Conservation (phyloP, 352 stramenopile genomes). For the Phytophthora fragariae region DNA sequence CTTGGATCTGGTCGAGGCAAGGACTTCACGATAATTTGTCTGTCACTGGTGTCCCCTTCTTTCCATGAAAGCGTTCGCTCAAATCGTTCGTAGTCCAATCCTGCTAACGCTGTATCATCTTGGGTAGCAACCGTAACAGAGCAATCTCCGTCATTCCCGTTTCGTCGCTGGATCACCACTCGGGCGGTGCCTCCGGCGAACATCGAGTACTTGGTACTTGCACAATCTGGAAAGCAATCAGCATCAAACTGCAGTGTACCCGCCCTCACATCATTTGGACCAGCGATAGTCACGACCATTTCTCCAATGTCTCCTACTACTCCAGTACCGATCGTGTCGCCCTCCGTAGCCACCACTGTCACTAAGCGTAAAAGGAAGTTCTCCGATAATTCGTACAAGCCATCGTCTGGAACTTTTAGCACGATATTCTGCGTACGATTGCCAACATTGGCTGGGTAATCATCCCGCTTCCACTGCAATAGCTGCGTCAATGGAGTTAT, state of each 20-base stretch:
- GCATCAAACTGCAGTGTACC: conserved; percentile 71
- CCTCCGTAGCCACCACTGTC: conserved; percentile 30
- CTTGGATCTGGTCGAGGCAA: conserved; percentile 45
- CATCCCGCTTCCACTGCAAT: conserved; percentile 55
- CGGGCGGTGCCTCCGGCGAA: conserved; percentile 55
- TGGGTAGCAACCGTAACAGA: conserved; percentile 53
- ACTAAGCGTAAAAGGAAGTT: conserved; percentile 57
- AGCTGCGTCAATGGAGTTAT: conserved; percentile 39
- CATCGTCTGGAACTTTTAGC: conserved; percentile 54
- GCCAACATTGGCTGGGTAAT: conserved; percentile 12
- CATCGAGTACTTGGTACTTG: conserved; percentile 51
- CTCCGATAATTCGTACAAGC: conserved; percentile 60
- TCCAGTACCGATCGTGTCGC: conserved; percentile 39
- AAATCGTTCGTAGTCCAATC: conserved; percentile 61
- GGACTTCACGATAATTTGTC: conserved; percentile 56
- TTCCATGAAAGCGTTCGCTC: conserved; percentile 50
- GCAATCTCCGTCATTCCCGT: conserved; percentile 55
- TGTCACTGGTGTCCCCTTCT: conserved; percentile 59
- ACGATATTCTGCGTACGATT: conserved; percentile 51
- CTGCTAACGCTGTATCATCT: conserved; percentile 54
- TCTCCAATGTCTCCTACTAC: conserved; percentile 51
- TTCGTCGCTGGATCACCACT: conserved; percentile 62
- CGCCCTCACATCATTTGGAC: conserved; percentile 62
- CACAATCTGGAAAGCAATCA: conserved; percentile 73
- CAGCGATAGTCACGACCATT: conserved; percentile 60